Evolutionary conservation across 495 filamentous ascomycete species (phyloP).

Genomic region (Penicillium maclennaniae): DNA sequence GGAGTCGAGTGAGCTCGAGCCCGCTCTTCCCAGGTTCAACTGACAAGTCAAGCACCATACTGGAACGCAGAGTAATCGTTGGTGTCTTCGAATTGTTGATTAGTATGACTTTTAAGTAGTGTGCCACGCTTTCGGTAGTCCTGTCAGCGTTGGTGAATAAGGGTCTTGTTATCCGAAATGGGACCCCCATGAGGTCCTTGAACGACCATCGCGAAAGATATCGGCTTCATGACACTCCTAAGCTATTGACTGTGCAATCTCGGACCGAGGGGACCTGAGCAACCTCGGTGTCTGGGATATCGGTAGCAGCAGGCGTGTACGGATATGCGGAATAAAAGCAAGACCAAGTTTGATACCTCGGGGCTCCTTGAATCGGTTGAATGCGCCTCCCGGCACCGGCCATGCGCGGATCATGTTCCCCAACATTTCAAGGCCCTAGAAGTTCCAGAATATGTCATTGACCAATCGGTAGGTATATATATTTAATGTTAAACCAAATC

Average conservation of each 20-base stretch:
- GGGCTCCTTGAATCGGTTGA: constrained; percentile 4
- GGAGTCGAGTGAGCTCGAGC: constrained; percentile 8
- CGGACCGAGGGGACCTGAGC: constrained; percentile 14
- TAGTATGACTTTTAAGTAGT: not conserved
- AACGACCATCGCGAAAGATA: constrained; percentile 14
- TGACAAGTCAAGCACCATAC: constrained; percentile 8
- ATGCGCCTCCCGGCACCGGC: constrained; percentile 1
- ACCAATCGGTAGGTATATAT: constrained; percentile 5
- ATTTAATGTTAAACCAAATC: not conserved
- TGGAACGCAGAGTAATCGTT: constrained; percentile 5
- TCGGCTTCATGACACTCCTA: constrained; percentile 10
- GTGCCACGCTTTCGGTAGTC: constrained; percentile 16
- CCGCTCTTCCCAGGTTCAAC: constrained; percentile 1
- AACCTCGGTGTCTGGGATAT: constrained; percentile 10
- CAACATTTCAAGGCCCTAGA: constrained; percentile 6
- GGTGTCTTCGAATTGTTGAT: constrained; percentile 8
- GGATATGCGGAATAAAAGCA: constrained; percentile 9
- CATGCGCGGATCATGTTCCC: constrained; percentile 7
- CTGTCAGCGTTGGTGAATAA: constrained; percentile 2
- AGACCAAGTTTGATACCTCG: constrained; percentile 10
- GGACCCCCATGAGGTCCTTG: not conserved
- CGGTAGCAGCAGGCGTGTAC: constrained; percentile 10
- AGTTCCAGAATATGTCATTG: not conserved
- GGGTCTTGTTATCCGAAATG: not conserved
- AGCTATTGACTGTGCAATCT: constrained; percentile 12